Conservation (phyloP, 257 asterid genomes). For the Paulownia fortunei region DNA sequence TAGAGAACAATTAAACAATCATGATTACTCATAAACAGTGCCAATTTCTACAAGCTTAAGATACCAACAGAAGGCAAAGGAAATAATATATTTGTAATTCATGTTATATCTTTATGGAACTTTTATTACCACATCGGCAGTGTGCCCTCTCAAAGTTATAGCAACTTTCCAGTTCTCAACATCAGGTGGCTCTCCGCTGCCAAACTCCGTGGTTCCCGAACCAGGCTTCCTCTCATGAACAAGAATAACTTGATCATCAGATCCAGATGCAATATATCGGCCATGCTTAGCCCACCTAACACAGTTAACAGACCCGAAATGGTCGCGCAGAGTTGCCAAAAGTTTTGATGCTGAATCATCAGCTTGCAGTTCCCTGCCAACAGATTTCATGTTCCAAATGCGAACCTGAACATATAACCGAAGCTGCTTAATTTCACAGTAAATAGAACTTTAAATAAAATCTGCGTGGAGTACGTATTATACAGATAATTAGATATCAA, state of each 20-base stretch:
- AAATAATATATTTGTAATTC: background rate
- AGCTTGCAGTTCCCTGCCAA: slow-evolving; percentile 60
- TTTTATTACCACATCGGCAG: slow-evolving; percentile 95
- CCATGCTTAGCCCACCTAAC: slow-evolving; percentile 99
- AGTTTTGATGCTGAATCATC: slow-evolving; percentile 75
- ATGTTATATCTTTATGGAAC: slow-evolving; percentile 12
- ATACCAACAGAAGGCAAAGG: slow-evolving; percentile 14
- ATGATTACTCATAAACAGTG: slow-evolving; percentile 16
- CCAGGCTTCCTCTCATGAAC: slow-evolving; percentile 98
- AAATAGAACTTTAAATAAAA: background rate
- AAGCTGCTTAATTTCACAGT: slow-evolving; percentile 11
- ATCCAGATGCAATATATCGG: slow-evolving; percentile 93
- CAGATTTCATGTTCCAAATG: slow-evolving; percentile 91
- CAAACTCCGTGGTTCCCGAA: slow-evolving; percentile 93
- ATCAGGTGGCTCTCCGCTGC: slow-evolving; percentile 99
- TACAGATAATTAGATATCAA: background rate
- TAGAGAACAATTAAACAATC: slow-evolving; percentile 39
- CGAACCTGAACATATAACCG: slow-evolving; percentile 72
- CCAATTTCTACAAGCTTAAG: background rate
- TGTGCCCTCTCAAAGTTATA: slow-evolving; percentile 97
- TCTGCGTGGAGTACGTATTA: background rate
- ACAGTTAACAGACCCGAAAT: slow-evolving; percentile 98
- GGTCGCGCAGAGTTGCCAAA: slow-evolving; percentile 92
- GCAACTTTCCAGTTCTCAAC: slow-evolving; percentile 96
- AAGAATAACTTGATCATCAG: slow-evolving; percentile 95